Conservation (phyloP, 2,329 filamentous ascomycete genomes). For the Verticillium isaacii region DNA sequence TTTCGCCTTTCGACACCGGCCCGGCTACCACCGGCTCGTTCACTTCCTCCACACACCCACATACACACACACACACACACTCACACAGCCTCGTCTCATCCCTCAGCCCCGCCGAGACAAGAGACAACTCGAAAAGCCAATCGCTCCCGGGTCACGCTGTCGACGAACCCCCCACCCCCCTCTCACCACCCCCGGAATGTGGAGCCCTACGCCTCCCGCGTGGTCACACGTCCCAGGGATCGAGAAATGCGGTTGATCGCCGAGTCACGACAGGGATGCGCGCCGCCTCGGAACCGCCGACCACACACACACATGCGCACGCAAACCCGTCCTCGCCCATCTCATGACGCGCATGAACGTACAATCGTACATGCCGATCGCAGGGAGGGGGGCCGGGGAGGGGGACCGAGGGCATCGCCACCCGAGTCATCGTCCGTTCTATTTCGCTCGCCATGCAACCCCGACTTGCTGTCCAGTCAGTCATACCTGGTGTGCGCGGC, state of each 20-base stretch:
- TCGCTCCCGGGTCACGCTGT: conserved; percentile 3
- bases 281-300: too few species aligned
- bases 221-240: neutral
- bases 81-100: neutral
- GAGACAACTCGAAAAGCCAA: neutral
- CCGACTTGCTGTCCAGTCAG: too few species aligned
- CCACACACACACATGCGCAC: too few species aligned
- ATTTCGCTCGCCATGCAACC: too few species aligned
- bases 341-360: neutral
- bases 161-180: neutral
- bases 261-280: too few species aligned
- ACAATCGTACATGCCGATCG: neutral
- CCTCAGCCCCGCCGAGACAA: neutral
- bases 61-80: neutral
- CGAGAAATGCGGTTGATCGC: too few species aligned
- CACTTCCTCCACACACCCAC: neutral
- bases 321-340: neutral
- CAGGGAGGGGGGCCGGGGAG: neutral
- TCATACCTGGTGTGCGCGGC: too few species aligned
- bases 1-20: neutral
- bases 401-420: neutral
- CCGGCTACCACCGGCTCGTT: neutral
- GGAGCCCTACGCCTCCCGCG: neutral
- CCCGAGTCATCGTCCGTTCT: neutral
- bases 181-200: neutral